Evolutionary conservation across 2,329 filamentous ascomycete species (phyloP), one percentile per base, ranked within the genome.

Genomic region (Epichloe typhina): DNA sequence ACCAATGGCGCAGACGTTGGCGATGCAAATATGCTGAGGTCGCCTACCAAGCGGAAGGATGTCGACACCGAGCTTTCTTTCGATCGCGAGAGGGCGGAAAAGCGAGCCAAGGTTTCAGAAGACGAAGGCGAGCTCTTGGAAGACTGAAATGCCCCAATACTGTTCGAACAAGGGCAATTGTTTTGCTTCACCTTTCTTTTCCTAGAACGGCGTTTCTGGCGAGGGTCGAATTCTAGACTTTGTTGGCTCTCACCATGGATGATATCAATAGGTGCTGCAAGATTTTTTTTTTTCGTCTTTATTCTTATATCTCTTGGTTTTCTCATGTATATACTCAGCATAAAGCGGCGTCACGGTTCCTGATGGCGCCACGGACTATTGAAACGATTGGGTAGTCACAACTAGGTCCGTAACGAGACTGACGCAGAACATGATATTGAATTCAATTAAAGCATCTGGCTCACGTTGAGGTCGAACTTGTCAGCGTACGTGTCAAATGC

Each of bases 101-200:
- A 75, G 53, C 65, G 71, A n/a, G 66, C 66, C 46, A 66, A 67
- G 47, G 60, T 72, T 31, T 74, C 71, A 0, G 69, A 73, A 50
- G 72, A 75, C 46, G 72, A 75, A 52, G 73, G 73, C 35, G 73
- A 75, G 56, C 65, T 75, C 38, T 58, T 68, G 35, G 68, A 70
- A 52, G 63, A 66, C 37, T 65, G 51, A 50, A 21, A 0, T 15
- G 35, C 46, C 23, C 17, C 23, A 6, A 19, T 37, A 19, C 9
- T 46, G 17, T 40, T 15, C 9, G 23, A 38, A 38, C n/a, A 48
- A 35, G 23, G 5, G n/a, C 23, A 9, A 17, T 23, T 21, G 21
- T 33, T 19, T 5, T 17, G 12, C 7, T 23, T 35, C 13, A 11
- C 33, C 3, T 42, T 40, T 36, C n/a, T 33, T 37, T 35, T 36